These are phyloP conservation scores for Pisolithus thermaeus DNA, from an alignment of 1,284 basidiomycete genomes.

Conservation along the genomic window DNA sequence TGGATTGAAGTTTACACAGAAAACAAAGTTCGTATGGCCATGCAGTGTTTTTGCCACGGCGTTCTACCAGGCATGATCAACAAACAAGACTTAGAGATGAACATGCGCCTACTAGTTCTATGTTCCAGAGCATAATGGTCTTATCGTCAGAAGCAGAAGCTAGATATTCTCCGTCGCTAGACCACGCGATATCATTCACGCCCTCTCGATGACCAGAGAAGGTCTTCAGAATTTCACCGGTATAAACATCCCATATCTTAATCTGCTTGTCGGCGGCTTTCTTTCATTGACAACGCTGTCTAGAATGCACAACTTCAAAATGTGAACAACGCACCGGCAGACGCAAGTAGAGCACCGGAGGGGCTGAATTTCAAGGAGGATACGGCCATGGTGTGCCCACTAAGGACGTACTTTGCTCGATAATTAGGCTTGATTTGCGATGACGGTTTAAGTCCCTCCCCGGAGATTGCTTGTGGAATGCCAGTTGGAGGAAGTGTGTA, in stretches of 20 bases:
- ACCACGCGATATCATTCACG: constrained; percentile 87
- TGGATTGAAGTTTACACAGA: constrained; percentile 89
- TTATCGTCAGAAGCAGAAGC: constrained; percentile 91
- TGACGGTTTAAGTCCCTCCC: not conserved
- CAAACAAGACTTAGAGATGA: constrained; percentile 4
- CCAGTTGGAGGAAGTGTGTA: not conserved
- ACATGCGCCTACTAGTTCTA: constrained; percentile 49
- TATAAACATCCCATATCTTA: constrained; percentile 71
- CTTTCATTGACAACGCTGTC: constrained; percentile 30
- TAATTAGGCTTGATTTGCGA: constrained; percentile 32
- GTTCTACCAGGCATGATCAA: constrained; percentile 37
- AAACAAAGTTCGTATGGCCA: constrained; percentile 92
- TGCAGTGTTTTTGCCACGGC: constrained; percentile 54
- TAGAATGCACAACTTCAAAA: constrained; percentile 7
- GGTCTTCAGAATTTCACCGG: constrained; percentile 67
- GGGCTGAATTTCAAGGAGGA: constrained; percentile 79
- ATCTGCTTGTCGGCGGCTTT: constrained; percentile 75
- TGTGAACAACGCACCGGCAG: constrained; percentile 52
- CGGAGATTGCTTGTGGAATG: not conserved
- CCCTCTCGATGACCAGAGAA: constrained; percentile 72
- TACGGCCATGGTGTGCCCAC: constrained; percentile 68
- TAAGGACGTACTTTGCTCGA: constrained; percentile 47
- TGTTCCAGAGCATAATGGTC: constrained; percentile 75
- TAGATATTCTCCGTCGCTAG: constrained; percentile 71
- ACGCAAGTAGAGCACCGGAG: constrained; percentile 66